Conservation (phyloP, 2,329 filamentous ascomycete genomes). For the Dothistroma septosporum region DNA sequence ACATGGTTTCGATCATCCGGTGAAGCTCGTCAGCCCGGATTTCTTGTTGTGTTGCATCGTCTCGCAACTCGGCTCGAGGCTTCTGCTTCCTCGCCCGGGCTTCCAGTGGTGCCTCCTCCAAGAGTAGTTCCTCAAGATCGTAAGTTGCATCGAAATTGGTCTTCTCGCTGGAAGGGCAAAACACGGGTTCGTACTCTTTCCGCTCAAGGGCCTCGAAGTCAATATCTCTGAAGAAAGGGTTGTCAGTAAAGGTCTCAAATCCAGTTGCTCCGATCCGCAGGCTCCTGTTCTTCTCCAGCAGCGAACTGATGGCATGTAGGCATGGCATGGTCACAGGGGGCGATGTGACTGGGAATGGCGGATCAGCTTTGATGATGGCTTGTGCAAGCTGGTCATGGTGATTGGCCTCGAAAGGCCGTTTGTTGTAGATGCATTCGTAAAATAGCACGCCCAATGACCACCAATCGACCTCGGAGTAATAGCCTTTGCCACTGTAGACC, state of each 20-base stretch:
- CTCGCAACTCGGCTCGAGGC: constrained; percentile 82
- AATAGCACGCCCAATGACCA: constrained; percentile 98
- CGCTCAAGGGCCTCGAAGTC: constrained; percentile 80
- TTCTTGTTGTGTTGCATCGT: constrained; percentile 91
- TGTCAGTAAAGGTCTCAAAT: constrained; percentile 79
- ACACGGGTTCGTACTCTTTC: constrained; percentile 86
- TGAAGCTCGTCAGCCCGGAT: constrained; percentile 93
- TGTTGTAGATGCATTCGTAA: constrained; percentile 99
- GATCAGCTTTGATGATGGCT: constrained; percentile 74
- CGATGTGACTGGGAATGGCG: constrained; percentile 86
- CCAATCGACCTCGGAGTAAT: constrained; percentile 90
- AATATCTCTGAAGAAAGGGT: constrained; percentile 83
- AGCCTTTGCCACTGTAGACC: constrained; percentile 86
- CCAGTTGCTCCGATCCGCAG: constrained; percentile 76
- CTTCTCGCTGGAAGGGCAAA: constrained; percentile 91
- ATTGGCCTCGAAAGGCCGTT: constrained; percentile 90
- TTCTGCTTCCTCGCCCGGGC: constrained; percentile 90
- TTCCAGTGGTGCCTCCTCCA: constrained; percentile 93
- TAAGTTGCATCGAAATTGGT: constrained; percentile 99
- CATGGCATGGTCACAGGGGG: constrained; percentile 86
- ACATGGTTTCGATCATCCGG: constrained; percentile 88
- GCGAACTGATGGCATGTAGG: constrained; percentile 78
- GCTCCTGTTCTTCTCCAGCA: constrained; percentile 74
- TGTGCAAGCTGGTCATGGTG: constrained; percentile 75
- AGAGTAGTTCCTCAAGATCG: constrained; percentile 84